phyloP scores from a whole-genome alignment of 1,139 yeast species.

The Wickerhamomyces sp. region DNA sequence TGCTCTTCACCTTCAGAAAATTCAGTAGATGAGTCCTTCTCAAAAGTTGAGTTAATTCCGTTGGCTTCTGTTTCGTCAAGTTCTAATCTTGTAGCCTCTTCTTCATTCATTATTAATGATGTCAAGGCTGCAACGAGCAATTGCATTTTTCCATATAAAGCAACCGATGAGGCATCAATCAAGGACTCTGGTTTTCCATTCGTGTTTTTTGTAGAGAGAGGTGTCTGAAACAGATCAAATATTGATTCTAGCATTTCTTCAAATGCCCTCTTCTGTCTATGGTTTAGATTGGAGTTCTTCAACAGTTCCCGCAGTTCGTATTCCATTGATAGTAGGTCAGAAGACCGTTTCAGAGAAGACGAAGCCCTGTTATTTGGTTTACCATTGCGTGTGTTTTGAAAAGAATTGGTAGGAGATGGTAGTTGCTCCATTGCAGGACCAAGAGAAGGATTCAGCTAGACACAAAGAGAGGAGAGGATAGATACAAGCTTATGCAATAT shows the following conservation, averaged over 20 bases:
- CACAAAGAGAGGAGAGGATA: no score
- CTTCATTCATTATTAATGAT: slow-evolving; percentile 24
- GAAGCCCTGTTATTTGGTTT: slow-evolving; percentile 4
- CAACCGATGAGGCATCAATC: slow-evolving; percentile 24
- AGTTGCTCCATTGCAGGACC: not conserved
- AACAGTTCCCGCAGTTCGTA: slow-evolving; percentile 21
- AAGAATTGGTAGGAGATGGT: not conserved
- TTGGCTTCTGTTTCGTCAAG: not conserved
- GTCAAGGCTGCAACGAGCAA: slow-evolving; percentile 26
- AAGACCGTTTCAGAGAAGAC: slow-evolving; percentile 18
- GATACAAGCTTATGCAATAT: no score
- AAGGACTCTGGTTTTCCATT: slow-evolving; percentile 12
- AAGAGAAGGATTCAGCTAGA: no score
- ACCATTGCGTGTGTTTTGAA: not conserved
- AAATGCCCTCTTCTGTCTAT: slow-evolving; percentile 17
- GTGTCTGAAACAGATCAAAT: slow-evolving; percentile 27
- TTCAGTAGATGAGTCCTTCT: slow-evolving; percentile 9
- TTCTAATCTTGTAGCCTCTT: slow-evolving; percentile 12
- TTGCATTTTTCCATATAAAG: slow-evolving; percentile 26
- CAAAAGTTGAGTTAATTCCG: not conserved
- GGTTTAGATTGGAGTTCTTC: slow-evolving; percentile 13
- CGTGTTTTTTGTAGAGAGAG: slow-evolving; percentile 4
- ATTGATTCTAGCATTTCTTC: slow-evolving; percentile 16
- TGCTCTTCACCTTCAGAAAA: slow-evolving; percentile 17
- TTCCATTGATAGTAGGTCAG: slow-evolving; percentile 26